A percentile compares a stretch with the other conserved stretches of the same genome.
These are phyloP conservation scores for Gremmenia infestans DNA, from an alignment of 2,329 filamentous ascomycete species.

Conservation along the genomic window DNA sequence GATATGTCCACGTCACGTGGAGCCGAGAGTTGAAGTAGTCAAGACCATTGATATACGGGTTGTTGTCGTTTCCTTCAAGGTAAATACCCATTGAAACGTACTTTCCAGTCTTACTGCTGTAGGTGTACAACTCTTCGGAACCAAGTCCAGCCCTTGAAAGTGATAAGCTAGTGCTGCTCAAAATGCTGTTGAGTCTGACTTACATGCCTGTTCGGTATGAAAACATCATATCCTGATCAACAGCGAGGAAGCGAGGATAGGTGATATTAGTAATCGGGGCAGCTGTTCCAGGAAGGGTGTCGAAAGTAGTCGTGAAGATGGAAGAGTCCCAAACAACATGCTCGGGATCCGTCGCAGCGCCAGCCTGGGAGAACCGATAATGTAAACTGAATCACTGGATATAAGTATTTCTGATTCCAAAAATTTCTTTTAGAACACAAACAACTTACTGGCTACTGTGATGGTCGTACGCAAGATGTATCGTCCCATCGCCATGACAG, in stretches of 20 bases:
- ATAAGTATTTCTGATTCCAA: too few species aligned
- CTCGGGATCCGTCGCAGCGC: too few species aligned
- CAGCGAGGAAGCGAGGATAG: constrained; percentile 25
- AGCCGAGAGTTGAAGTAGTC: constrained; percentile 16
- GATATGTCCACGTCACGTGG: constrained; percentile 27
- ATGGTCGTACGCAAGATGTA: constrained; percentile 25
- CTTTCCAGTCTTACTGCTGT: constrained; percentile 15
- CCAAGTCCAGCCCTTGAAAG: constrained; percentile 21
- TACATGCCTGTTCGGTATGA: constrained; percentile 26
- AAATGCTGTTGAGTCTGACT: constrained; percentile 1
- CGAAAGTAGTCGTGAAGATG: constrained; percentile 16
- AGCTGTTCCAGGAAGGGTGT: constrained; percentile 19
- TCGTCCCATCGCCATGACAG: constrained; percentile 22
- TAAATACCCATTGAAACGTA: constrained; percentile 23
- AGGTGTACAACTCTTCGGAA: constrained; percentile 22
- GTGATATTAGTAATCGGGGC: constrained; percentile 21
- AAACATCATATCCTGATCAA: constrained; percentile 22
- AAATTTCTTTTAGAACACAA: too few species aligned
- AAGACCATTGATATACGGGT: constrained; percentile 26
- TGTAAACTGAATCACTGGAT: too few species aligned
- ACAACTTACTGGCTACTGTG: constrained; percentile 22
- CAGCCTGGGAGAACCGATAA: too few species aligned
- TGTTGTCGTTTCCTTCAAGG: constrained; percentile 23
- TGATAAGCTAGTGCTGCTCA: background rate
- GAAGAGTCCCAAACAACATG: constrained; percentile 12